A percentile compares a stretch with the other conserved stretches of the same genome.
These are phyloP conservation scores for Boletus rubescentipes DNA, from an alignment of 768 basidiomycete species.

Conservation along the genomic window DNA sequence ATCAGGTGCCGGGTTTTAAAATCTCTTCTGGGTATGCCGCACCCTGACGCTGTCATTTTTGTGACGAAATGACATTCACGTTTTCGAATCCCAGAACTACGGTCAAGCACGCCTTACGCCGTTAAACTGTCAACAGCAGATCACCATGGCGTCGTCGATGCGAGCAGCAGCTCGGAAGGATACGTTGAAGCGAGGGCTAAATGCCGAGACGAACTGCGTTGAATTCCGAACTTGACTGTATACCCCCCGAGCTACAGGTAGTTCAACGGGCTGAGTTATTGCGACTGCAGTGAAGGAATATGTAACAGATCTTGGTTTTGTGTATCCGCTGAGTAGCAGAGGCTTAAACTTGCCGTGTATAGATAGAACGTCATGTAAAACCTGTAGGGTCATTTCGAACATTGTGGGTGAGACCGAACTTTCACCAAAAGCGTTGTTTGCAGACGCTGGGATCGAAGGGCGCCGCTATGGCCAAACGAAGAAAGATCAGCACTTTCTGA, in stretches of 20 bases:
- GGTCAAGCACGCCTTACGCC: conserved; percentile 44
- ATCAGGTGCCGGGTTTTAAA: conserved; percentile 46
- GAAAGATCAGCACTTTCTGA: too few relatives aligned
- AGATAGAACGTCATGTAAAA: too few relatives aligned
- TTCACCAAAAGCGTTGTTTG: too few relatives aligned
- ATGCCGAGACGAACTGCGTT: not conserved
- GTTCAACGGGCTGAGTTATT: not conserved
- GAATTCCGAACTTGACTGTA: not conserved
- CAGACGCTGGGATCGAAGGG: too few relatives aligned
- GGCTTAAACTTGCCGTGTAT: not conserved
- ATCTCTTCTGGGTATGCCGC: conserved; percentile 40
- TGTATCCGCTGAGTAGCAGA: not conserved
- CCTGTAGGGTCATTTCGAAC: too few relatives aligned
- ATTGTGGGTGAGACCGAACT: too few relatives aligned
- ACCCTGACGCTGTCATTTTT: not conserved
- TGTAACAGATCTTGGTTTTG: not conserved
- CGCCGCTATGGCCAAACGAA: too few relatives aligned
- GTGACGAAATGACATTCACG: not conserved
- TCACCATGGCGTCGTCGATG: conserved; percentile 31
- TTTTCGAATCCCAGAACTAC: conserved; percentile 44
- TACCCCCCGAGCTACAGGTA: not conserved
- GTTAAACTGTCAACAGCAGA: conserved; percentile 50
- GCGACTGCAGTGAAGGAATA: not conserved
- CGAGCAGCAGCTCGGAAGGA: conserved; percentile 37
- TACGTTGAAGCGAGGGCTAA: conserved; percentile 12